These are phyloP conservation scores for Zanthoxylum bungeanum DNA, from an alignment of 345 rosid genomes.

Conservation along the genomic window DNA sequence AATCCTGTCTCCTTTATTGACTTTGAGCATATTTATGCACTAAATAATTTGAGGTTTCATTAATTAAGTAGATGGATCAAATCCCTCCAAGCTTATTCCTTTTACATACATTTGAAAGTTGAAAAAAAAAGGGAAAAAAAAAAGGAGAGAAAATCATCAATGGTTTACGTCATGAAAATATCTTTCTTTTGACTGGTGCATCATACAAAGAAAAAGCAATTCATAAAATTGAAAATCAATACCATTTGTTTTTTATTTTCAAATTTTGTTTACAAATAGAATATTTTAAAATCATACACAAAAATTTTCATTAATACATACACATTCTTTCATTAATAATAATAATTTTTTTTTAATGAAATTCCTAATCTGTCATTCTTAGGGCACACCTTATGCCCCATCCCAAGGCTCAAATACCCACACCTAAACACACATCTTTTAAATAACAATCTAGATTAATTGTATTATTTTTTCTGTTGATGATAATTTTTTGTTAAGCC, in stretches of 20 bases:
- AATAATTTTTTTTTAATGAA: no score
- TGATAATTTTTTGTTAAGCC: no score
- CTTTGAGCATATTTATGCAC: background rate
- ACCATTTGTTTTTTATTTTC: background rate
- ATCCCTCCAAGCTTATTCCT: background rate
- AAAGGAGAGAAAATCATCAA: background rate
- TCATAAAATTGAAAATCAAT: background rate
- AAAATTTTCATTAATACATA: background rate
- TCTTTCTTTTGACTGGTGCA: slow-evolving; percentile 11
- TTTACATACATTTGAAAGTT: no score
- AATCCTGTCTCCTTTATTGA: slow-evolving; percentile 32
- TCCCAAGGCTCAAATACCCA: no score
- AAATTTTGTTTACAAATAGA: no score
- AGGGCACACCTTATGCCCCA: no score
- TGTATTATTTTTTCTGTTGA: no score
- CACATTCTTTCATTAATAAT: no score
- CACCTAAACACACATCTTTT: no score
- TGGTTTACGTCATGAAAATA: background rate
- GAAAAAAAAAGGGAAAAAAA: background rate
- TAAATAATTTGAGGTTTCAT: background rate
- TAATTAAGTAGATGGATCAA: background rate
- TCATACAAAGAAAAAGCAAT: background rate
- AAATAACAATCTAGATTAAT: no score
- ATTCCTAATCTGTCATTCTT: no score
- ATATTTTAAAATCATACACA: background rate